These are phyloP conservation scores for Mollisia scopiformis DNA, from an alignment of 2,329 filamentous ascomycete species.

Conservation along the genomic window DNA sequence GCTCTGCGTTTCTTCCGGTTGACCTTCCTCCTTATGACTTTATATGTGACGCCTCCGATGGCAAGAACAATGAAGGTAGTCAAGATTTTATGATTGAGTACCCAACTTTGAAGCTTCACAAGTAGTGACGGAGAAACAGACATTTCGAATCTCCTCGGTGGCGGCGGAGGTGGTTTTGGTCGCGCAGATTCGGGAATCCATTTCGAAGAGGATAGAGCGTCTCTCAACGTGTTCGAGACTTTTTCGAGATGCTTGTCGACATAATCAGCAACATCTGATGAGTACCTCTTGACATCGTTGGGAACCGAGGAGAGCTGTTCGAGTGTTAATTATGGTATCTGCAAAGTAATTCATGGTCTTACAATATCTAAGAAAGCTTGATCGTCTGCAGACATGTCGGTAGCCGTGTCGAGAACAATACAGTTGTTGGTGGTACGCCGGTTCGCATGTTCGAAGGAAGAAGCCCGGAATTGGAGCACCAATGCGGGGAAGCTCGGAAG, in stretches of 20 bases:
- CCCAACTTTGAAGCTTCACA: slow-evolving; percentile 66
- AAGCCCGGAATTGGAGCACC: not conserved
- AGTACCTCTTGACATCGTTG: slow-evolving; percentile 71
- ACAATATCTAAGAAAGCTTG: slow-evolving; percentile 79
- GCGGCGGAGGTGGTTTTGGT: slow-evolving; percentile 53
- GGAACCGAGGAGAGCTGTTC: slow-evolving; percentile 58
- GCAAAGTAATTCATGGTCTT: slow-evolving; percentile 40
- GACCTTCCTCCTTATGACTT: slow-evolving; percentile 56
- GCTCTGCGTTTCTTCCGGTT: slow-evolving; percentile 70
- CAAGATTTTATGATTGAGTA: slow-evolving; percentile 71
- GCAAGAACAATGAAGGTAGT: slow-evolving; percentile 73
- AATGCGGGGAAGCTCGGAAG: slow-evolving; percentile 1
- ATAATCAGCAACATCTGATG: slow-evolving; percentile 73
- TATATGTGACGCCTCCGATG: slow-evolving; percentile 64
- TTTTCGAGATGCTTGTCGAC: slow-evolving; percentile 82
- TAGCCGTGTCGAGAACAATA: slow-evolving; percentile 8
- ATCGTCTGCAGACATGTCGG: slow-evolving; percentile 76
- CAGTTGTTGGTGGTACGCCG: not conserved
- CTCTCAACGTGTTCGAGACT: slow-evolving; percentile 71
- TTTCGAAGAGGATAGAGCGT: slow-evolving; percentile 65
- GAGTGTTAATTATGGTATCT: slow-evolving; percentile 4
- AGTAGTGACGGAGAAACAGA: slow-evolving; percentile 44
- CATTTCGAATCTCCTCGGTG: slow-evolving; percentile 31
- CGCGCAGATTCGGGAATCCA: slow-evolving; percentile 76
- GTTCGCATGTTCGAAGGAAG: not conserved